Evolutionary conservation across 306 rosid species (phyloP).

Genomic region (Malus sieversii): DNA sequence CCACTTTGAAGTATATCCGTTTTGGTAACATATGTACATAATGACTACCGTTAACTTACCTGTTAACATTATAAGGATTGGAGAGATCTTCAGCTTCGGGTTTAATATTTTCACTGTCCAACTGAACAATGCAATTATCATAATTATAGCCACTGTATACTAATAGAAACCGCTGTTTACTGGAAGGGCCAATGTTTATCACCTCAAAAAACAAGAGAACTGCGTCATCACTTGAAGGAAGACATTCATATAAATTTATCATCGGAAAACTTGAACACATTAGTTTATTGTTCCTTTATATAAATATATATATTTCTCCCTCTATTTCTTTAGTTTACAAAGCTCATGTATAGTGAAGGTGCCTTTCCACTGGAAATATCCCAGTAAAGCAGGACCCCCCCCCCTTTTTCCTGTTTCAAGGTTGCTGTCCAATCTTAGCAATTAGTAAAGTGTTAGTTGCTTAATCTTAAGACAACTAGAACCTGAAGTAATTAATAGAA

Average conservation of each 20-base stretch:
- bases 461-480: neutral
- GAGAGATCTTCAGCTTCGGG: constrained; percentile 70
- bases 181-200: constrained; percentile 10
- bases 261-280: too few species aligned
- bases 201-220: constrained; percentile 56
- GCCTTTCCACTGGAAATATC: neutral
- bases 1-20: neutral
- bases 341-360: neutral
- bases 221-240: neutral
- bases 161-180: neutral
- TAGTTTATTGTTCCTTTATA: too few species aligned
- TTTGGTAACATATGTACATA: neutral
- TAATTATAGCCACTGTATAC: neutral
- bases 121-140: neutral
- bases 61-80: constrained; percentile 34
- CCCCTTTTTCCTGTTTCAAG: neutral
- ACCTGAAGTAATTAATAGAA: neutral
- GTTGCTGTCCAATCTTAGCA: neutral
- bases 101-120: constrained; percentile 48
- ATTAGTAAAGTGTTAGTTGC: neutral
- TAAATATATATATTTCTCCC: neutral
- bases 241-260: neutral
- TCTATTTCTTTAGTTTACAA: neutral
- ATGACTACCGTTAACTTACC: constrained; percentile 39
- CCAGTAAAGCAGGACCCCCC: constrained; percentile 8